Evolutionary conservation across 768 basidiomycete genomes (phyloP), one percentile per base, ranked within the genome.

Genomic region (Tylopilus sp.): DNA sequence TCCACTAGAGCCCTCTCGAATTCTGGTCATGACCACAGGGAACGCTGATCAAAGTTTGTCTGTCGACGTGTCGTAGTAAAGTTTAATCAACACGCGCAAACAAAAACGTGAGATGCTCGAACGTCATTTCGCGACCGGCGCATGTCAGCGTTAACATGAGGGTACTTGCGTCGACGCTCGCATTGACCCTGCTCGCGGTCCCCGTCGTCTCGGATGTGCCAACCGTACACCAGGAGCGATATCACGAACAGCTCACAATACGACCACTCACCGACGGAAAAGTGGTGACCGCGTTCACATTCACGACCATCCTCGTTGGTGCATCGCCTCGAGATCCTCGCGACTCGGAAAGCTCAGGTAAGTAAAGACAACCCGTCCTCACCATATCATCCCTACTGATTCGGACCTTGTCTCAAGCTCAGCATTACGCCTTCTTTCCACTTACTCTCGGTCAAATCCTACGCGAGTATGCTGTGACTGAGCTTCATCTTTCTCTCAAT

Each of bases 381-480:
- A 14, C 9, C n/a, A 11, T 33, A 31, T 38, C 25, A n/a, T 43
- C 36, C 45, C 55, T 5, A 57, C 26, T 37, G 17, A 45, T 12
- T 38, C 3, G 22, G 33, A 25, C 24, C 3, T 26, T 9, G 16
- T 34, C 33, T 36, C 2, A 61, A 92, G 89, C 83, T 38, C 90
- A 91, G 69, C 93, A 97, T 62, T 93, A 93, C 60, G 84, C 81
- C 4, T 68, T 97, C 14, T 92, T 97, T 56, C 94, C 96, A 0
- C 80, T 96, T 16, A 78, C 87, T 3, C 76, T 98, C 17, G 89
- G 94, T 4, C 88, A 96, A 63, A 86, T 98, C 33, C 76, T 98
- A 19, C 84, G 86, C 51, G 82, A 88, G 68, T 89, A 95, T 67
- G 84, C 86, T 1, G 83, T 96, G 22, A 85, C 92, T 0, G 92